Conservation (phyloP, 1,284 basidiomycete species). For the Cryptococcus deneoformans region DNA sequence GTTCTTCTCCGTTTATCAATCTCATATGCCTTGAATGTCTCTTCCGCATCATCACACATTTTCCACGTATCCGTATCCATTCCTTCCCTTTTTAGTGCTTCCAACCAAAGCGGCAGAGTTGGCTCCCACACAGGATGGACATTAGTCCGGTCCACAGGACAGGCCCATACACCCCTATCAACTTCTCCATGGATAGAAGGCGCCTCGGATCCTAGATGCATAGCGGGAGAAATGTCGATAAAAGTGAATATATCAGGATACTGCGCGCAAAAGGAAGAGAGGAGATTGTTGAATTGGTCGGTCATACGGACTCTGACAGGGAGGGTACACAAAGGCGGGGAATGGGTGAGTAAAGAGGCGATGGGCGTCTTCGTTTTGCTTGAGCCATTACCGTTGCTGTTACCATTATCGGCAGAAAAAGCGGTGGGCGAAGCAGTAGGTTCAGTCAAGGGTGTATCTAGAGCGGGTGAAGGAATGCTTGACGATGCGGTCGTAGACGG, state of each 20-base stretch:
- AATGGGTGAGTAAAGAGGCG: slow-evolving; percentile 23
- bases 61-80: slow-evolving; percentile 27
- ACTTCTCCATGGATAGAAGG: slow-evolving; percentile 23
- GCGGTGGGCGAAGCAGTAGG: neutral
- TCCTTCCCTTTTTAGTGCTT: slow-evolving; percentile 24
- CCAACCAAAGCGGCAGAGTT: slow-evolving; percentile 43
- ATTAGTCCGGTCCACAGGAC: slow-evolving; percentile 41
- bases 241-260: slow-evolving; percentile 31
- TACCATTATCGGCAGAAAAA: neutral
- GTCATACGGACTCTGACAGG: slow-evolving; percentile 38
- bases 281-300: slow-evolving; percentile 27
- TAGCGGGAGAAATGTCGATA: slow-evolving; percentile 34
- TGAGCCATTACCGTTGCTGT: neutral
- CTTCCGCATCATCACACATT: slow-evolving; percentile 36
- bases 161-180: slow-evolving; percentile 35
- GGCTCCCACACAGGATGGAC: slow-evolving; percentile 47
- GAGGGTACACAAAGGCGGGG: slow-evolving; percentile 39
- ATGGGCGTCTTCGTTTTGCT: slow-evolving; percentile 26
- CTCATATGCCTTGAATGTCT: slow-evolving; percentile 44
- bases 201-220: slow-evolving; percentile 17
- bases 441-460: neutral
- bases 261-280: slow-evolving; percentile 29
- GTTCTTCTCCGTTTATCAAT: slow-evolving; percentile 36
- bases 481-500: neutral
- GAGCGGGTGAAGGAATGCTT: neutral